Conservation (phyloP, 345 rosid genomes). For the Angophora floribunda region DNA sequence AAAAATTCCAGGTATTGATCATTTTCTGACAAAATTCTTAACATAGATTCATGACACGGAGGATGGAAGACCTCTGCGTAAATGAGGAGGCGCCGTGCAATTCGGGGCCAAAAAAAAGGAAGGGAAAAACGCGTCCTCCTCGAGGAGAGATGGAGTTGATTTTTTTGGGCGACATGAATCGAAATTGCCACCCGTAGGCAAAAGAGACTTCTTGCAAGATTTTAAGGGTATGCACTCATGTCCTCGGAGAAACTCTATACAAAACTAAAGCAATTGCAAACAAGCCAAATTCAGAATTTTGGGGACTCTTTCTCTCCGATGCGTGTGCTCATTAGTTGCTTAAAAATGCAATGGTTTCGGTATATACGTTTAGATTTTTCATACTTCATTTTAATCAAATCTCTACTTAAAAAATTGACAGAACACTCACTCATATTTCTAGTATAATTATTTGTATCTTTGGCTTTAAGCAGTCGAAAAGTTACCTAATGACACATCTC, state of each 20-base stretch:
- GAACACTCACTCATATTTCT: neutral
- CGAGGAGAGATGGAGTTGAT: neutral
- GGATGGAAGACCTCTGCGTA: neutral
- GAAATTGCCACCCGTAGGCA: neutral
- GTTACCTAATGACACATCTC: neutral
- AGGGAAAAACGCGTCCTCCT: neutral
- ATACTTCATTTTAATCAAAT: neutral
- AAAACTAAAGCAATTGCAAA: no score
- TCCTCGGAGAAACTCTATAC: neutral
- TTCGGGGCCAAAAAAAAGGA: neutral
- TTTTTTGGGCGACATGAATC: neutral
- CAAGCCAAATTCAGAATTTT: neutral
- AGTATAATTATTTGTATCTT: neutral
- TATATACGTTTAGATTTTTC: neutral
- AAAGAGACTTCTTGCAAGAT: neutral
- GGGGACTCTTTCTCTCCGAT: neutral
- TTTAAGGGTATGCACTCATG: neutral
- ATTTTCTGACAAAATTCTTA: neutral
- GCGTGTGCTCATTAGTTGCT: neutral
- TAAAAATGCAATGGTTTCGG: neutral
- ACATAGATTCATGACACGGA: rapidly evolving
- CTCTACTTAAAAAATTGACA: neutral
- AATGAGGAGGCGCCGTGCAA: neutral
- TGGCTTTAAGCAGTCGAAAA: neutral
- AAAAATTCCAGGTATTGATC: neutral